Conservation (phyloP, 2,329 filamentous ascomycete species). For the Sporothrix euskadiensis region DNA sequence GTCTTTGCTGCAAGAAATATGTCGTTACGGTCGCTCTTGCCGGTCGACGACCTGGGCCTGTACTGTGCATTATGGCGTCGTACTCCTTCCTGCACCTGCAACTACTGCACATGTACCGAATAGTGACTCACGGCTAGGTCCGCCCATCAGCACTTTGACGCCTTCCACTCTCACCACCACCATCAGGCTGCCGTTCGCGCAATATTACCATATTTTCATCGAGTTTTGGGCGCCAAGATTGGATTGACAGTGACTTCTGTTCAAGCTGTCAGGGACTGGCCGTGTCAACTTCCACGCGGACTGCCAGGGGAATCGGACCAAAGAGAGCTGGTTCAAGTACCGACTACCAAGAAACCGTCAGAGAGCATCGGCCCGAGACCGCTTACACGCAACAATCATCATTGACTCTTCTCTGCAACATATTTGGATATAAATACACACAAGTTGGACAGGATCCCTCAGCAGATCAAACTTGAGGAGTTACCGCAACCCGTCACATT, state of each 20-base stretch:
- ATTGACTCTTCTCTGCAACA: background rate
- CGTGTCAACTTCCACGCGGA: background rate
- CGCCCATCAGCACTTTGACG: background rate
- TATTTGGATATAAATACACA: background rate
- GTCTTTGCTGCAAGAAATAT: background rate
- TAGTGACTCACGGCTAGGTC: constrained; percentile 6
- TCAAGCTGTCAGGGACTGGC: background rate
- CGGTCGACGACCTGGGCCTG: background rate
- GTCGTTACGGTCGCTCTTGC: background rate
- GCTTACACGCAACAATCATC: background rate
- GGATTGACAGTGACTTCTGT: background rate
- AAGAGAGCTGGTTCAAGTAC: background rate
- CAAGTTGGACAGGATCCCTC: background rate
- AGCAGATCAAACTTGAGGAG: no score
- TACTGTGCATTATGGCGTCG: background rate
- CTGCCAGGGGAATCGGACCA: background rate
- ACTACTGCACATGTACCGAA: background rate
- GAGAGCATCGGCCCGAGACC: background rate
- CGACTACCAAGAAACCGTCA: background rate
- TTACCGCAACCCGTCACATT: no score
- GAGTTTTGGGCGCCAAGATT: background rate
- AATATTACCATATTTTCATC: background rate
- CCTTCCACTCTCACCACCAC: background rate
- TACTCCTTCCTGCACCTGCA: background rate
- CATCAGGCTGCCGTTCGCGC: background rate